Base-by-base conservation (phyloP, 202 grass and related monocot species). In the Brachypodium distachyon region DNA sequence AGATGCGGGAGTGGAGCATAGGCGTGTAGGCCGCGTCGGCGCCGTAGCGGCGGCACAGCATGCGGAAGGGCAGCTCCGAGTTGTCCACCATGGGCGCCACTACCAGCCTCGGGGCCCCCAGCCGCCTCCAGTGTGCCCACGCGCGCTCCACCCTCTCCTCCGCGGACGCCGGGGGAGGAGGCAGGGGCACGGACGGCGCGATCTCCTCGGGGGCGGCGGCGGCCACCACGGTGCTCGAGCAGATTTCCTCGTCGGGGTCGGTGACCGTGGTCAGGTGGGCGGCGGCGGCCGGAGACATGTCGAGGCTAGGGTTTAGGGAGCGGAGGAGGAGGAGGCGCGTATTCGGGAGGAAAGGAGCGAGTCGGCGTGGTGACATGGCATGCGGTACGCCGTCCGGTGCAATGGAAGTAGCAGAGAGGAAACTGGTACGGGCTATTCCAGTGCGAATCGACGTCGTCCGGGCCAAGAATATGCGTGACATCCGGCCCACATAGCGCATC, bases 51-150 rank as follows among this genome's bases (percentile, higher is more conserved):
- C 91, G 80, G 80, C 91, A 98, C 5, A 95, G 85, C 91, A 98
- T 95, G 80, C 96, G 87, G 77, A 98, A 98, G 44, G 95, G 91
- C 1, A 98, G 87, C 81, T 98, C 91, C 2, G 96, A 98, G 78
- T 95, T 98, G 77, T 98, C 96, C 74, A 98, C 96, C 96, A 98
- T 95, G 38, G 96, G 96, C 2, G 95, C 95, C 36, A 98, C 91
- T 5, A 88, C 4, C 69, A 98, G 54, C 33, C 60, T 65, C 23
- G 96, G 96, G 31, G 91, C 57, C 0, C 91, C 87, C 62, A 98
- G 76, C 60, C 81, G 82, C 61, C 70, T 83, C 96, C 96, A 98
- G 80, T 95, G 91, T 17, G 87, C 87, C 95, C 95, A 98, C 55
- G 95, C 91, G 37, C 89, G 82, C 74, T 88, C 82, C 63, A 92